These are phyloP conservation scores for Cercospora nicotianae DNA, from an alignment of 2,329 filamentous ascomycete genomes.

Conservation along the genomic window DNA sequence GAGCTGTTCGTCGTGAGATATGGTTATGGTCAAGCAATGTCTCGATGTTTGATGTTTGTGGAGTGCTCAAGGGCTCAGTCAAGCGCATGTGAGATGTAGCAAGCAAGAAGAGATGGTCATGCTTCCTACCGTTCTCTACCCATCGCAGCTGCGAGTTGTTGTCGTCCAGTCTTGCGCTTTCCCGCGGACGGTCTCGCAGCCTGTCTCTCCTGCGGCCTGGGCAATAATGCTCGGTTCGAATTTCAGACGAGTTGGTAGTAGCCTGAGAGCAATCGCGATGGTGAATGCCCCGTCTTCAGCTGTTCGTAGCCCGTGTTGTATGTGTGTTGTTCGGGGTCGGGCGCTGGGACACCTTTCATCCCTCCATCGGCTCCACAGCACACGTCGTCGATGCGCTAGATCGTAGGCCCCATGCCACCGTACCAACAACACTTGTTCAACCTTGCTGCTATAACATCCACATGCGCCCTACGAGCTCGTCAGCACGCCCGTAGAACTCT, in stretches of 20 bases:
- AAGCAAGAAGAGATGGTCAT: neutral
- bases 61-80: neutral
- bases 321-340: neutral
- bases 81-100: neutral
- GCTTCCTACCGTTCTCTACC: neutral
- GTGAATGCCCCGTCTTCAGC: neutral
- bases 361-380: constrained; percentile 4
- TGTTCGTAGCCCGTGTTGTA: neutral
- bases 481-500: neutral
- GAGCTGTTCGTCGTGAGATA: neutral
- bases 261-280: neutral
- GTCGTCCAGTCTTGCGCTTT: neutral
- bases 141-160: neutral
- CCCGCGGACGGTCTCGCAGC: neutral
- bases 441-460: neutral
- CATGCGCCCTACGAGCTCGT: neutral
- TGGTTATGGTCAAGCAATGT: constrained; percentile 1
- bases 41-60: constrained; percentile 2
- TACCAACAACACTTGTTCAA: constrained; percentile 11
- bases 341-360: neutral
- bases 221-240: neutral
- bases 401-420: neutral
- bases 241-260: neutral
- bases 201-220: neutral
- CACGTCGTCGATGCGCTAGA: neutral